Evolutionary conservation across 106 monocot species (phyloP).

Genomic region (Acanthochlamys bracteata): DNA sequence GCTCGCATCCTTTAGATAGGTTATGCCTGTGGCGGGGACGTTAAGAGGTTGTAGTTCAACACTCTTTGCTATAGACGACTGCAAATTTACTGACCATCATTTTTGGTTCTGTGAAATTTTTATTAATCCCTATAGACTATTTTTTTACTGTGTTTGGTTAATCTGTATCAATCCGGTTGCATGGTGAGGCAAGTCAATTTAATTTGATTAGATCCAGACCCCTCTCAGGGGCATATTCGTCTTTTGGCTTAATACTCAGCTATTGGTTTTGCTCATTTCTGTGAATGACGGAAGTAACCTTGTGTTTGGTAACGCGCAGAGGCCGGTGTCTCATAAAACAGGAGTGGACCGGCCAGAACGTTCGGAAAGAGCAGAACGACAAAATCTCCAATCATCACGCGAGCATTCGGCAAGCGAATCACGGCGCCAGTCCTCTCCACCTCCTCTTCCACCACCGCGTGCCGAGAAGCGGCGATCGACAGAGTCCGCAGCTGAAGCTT

Average conservation of each 20-base stretch:
- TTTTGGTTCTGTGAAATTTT: no score
- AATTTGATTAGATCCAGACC: no score
- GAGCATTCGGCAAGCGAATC: background rate
- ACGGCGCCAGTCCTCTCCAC: background rate
- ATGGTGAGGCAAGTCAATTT: no score
- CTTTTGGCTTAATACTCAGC: background rate
- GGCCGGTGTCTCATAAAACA: constrained; percentile 13
- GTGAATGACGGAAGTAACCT: background rate
- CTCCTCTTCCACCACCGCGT: background rate
- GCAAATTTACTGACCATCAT: no score
- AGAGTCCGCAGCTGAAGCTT: constrained; percentile 7
- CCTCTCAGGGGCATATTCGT: background rate
- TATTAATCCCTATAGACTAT: no score
- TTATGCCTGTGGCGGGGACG: no score
- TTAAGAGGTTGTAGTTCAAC: no score
- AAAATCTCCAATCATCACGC: background rate
- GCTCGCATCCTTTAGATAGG: no score
- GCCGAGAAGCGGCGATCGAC: background rate
- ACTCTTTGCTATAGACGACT: no score
- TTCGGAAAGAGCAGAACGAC: no score
- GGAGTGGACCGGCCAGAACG: constrained; percentile 1
- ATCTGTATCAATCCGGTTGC: no score
- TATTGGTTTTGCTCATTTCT: background rate
- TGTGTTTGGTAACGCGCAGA: constrained; percentile 17
- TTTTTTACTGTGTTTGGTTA: no score